Base-by-base conservation (phyloP, 495 filamentous ascomycete genomes). In the Talaromyces wortmannii region DNA sequence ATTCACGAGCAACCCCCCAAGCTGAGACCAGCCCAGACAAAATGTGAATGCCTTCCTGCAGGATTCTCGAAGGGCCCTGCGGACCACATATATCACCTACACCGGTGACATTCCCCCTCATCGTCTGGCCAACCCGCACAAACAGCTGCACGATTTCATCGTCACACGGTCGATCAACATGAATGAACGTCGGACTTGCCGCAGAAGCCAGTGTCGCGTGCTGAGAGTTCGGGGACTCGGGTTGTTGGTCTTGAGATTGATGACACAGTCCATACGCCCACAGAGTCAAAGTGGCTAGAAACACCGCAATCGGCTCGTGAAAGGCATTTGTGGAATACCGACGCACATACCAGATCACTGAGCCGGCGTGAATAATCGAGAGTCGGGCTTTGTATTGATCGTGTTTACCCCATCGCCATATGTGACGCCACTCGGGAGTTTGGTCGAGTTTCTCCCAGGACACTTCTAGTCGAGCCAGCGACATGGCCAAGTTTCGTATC, bases 321-420 rank as follows among this genome's bases (percentile, higher is more conserved):
- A 81, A 81, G 18, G 69, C 69, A 55, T 71, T 73, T 0, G 63
- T 67, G 7, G 77, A 75, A 54, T 75, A 78, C 15, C 73, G 67
- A 16, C 75, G 70, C 3, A 80, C 61, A 53, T 81, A 74, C 71
- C 75, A 81, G 29, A 81, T 68, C 0, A 73, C 62, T 5, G 69
- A 65, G 0, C 79, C 79, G 6, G 78, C 75, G 55, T 82, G 79
- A 5, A 81, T 72, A n/a, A 81, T 72, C 13, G 78, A 75, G 3
- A 82, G 63, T 6, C 79, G 72, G 15, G 78, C 78, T 59, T 82
- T 82, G 58, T 78, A 75, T 57, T 80, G 76, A 52, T 79, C 76
- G 54, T 79, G 68, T 11, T 65, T 65, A 11, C 75, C 72, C 78
- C 78, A 81, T 36, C 74, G 74, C 50, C 69, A 65, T 16, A 79